Percentiles rank a stretch among this genome's conserved stretches.
These are phyloP conservation scores for Pseudohyphozyma bogoriensis DNA, from an alignment of 768 basidiomycete species.

Conservation along the genomic window DNA sequence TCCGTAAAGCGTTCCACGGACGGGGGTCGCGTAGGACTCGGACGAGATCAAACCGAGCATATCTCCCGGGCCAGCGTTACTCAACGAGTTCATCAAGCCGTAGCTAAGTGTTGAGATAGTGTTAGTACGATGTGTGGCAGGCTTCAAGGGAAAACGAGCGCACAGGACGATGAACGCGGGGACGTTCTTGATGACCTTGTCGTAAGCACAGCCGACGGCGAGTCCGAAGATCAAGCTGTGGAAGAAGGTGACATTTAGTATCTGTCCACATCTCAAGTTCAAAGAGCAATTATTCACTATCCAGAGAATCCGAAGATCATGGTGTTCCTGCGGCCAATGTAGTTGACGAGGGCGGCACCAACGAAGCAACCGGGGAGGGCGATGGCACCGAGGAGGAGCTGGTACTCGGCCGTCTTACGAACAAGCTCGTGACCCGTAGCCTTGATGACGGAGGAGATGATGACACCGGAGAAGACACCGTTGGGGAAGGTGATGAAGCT, in stretches of 20 bases:
- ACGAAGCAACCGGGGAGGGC: conserved; percentile 51
- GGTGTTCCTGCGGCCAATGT: conserved; percentile 9
- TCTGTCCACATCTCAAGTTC: background rate
- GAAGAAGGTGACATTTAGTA: conserved; percentile 48
- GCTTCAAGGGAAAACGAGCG: conserved; percentile 31
- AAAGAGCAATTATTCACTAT: background rate
- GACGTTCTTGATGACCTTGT: conserved; percentile 52
- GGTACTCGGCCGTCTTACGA: conserved; percentile 57
- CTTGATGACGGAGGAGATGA: conserved; percentile 58
- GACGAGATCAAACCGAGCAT: conserved; percentile 59
- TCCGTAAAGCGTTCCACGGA: conserved; percentile 60
- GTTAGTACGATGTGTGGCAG: no score
- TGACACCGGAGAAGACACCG: conserved; percentile 46
- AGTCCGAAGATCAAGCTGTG: conserved; percentile 54
- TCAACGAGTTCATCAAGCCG: background rate
- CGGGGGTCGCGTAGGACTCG: conserved; percentile 46
- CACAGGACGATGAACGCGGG: conserved; percentile 60
- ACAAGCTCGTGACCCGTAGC: conserved; percentile 36
- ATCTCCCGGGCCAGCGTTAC: conserved; percentile 48
- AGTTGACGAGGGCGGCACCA: conserved; percentile 37
- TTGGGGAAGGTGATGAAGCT: conserved; percentile 53
- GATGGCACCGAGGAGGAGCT: conserved; percentile 54
- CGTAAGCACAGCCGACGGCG: conserved; percentile 52
- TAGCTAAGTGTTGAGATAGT: background rate
- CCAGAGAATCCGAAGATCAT: conserved; percentile 23